Base-by-base conservation (phyloP, 345 rosid genomes). In the Cardiospermum halicacabum region DNA sequence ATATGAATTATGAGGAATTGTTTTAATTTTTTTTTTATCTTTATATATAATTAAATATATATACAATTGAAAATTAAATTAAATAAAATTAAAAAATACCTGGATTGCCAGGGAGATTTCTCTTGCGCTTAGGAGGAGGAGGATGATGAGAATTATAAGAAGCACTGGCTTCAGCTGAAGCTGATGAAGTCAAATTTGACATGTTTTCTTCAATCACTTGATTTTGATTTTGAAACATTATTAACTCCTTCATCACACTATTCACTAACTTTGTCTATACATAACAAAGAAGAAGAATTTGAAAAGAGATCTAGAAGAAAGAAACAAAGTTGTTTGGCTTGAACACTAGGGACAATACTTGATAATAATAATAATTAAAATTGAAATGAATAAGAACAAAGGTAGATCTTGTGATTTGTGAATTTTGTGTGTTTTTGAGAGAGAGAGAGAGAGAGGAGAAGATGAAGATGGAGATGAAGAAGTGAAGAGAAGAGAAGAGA, bases 71-170 rank as follows among this genome's bases (percentile, higher is more conserved):
- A n/a, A n/a, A n/a, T n/a, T n/a, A n/a, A n/a, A n/a, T n/a, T 47
- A 22, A 34, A 11, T 5, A 34, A 21, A 25, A 34, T 34, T 19
- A 34, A 43, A n/a, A n/a, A n/a, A 26, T 50, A 93, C 97, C 98
- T 82, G 98, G 98, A 64, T 89, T 93, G 34, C 97, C 98, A 13
- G 98, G 96, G 58, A 82, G 78, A 77, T 88, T 93, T 69, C 98
- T 80, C 70, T 80, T 93, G 77, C 74, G 89, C 78, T 89, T 93
- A 8, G 58, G 64, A 9, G 85, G 80, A 9, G 85, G 80, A 7
- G 85, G 81, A 45, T 77, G 51, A 18, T 47, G 51, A 16, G 51
- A 47, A 47, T 47, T 47, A 47, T 47, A 89, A 75, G 93, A 87
- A 75, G 79, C 87, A 83, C 89, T 89, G 64, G 93, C 87, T 77